These are phyloP conservation scores for Paramecium caudatum DNA, from an alignment of 73 alveolate genomes.

Conservation along the genomic window DNA sequence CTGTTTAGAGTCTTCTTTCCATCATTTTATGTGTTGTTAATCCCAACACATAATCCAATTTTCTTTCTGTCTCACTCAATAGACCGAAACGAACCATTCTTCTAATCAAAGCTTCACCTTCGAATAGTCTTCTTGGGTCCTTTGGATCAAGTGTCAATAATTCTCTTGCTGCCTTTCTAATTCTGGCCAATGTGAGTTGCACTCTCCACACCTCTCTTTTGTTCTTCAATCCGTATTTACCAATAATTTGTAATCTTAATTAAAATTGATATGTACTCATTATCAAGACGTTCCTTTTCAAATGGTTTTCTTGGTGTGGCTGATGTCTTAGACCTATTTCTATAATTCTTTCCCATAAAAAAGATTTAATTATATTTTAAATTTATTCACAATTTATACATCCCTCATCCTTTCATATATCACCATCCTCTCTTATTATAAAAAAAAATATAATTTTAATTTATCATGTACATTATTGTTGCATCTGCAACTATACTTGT, in stretches of 20 bases:
- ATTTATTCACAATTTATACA: slow-evolving; percentile 55
- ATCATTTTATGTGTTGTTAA: slow-evolving; percentile 87
- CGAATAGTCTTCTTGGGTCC: slow-evolving; percentile 97
- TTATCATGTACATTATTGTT: slow-evolving; percentile 32
- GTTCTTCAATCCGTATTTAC: slow-evolving; percentile 97
- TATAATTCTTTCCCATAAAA: slow-evolving; percentile 71
- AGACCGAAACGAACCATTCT: slow-evolving; percentile 98
- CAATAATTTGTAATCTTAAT: slow-evolving; percentile 92
- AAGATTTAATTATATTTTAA: slow-evolving; percentile 62
- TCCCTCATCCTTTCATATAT: slow-evolving; percentile 24
- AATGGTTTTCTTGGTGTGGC: slow-evolving; percentile 95
- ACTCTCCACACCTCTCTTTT: slow-evolving; percentile 99
- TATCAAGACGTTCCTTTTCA: slow-evolving; percentile 96
- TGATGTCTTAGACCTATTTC: slow-evolving; percentile 85
- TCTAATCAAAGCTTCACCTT: slow-evolving; percentile 96
- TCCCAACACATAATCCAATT: slow-evolving; percentile 99
- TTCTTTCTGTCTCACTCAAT: slow-evolving; percentile 90
- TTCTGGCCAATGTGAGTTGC: slow-evolving; percentile 94
- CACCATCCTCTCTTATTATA: background rate
- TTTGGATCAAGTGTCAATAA: slow-evolving; percentile 96
- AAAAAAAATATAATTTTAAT: no score
- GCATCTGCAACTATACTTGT: slow-evolving; percentile 35
- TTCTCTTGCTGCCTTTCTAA: slow-evolving; percentile 99
- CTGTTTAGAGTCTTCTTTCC: slow-evolving; percentile 99
- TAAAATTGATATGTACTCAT: slow-evolving; percentile 79